Percentiles rank a stretch among this genome's conserved stretches.
Conservation (phyloP, 768 basidiomycete species). For the Calocera cornea region DNA sequence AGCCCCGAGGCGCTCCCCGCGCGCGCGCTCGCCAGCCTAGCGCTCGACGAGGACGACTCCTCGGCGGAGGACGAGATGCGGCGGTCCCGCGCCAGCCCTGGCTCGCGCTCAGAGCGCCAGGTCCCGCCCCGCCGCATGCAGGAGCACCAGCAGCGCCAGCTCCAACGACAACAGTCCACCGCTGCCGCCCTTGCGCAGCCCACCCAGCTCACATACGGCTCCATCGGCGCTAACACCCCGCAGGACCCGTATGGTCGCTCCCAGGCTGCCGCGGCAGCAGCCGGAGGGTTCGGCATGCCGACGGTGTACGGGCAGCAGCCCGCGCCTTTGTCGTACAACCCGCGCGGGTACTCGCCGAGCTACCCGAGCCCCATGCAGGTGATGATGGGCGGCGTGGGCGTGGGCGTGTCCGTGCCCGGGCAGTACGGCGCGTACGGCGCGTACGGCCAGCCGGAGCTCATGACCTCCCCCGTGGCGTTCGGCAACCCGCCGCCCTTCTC, state of each 20-base stretch:
- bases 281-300: neutral
- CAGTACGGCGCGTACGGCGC: neutral
- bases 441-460: neutral
- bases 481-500: neutral
- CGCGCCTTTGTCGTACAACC: neutral
- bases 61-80: neutral
- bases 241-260: neutral
- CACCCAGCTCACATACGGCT: neutral
- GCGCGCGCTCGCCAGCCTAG: neutral
- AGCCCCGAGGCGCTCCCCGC: neutral
- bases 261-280: too few relatives aligned
- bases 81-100: neutral
- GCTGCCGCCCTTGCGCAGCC: neutral
- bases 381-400: neutral
- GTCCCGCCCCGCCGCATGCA: neutral
- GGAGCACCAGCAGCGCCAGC: neutral
- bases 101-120: neutral
- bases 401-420: neutral
- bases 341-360: neutral
- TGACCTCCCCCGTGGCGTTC: neutral
- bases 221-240: neutral
- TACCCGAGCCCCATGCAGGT: slow-evolving; percentile 1
- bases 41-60: neutral
- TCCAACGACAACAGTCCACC: neutral
- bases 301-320: neutral